Percentiles rank a stretch among this genome's conserved stretches.
Evolutionary conservation across 495 filamentous ascomycete species (phyloP).

Genomic region (Neurospora tetraspora): DNA sequence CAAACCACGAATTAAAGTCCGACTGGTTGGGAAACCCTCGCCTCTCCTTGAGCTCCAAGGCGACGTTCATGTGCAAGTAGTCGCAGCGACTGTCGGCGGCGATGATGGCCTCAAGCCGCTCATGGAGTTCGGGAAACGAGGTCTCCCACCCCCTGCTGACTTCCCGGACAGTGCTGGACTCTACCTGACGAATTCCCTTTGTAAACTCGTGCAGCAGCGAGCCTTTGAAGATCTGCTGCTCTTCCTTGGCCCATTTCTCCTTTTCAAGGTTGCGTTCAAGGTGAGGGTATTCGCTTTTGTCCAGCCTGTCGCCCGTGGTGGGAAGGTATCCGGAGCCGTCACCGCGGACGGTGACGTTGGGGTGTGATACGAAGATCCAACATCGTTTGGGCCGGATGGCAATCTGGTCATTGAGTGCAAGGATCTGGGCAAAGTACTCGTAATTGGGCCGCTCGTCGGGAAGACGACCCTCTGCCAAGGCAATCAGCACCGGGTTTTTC

Average conservation of each 20-base stretch:
- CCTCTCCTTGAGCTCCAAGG: conserved; percentile 35
- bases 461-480: conserved; percentile 36
- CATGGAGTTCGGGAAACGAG: conserved; percentile 33
- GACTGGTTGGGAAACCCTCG: conserved; percentile 36
- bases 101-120: conserved; percentile 27
- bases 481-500: conserved; percentile 40
- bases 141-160: conserved; percentile 30
- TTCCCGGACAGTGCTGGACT: conserved; percentile 32
- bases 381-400: conserved; percentile 32
- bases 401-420: conserved; percentile 29
- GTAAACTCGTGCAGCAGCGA: conserved; percentile 40
- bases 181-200: conserved; percentile 28
- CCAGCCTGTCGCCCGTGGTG: conserved; percentile 24
- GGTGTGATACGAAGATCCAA: conserved; percentile 37
- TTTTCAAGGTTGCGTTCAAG: conserved; percentile 32
- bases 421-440: conserved; percentile 37
- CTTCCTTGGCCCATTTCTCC: conserved; percentile 25
- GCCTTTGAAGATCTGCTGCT: conserved; percentile 22
- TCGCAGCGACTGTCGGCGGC: conserved; percentile 34
- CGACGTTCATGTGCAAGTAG: conserved; percentile 42
- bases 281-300: conserved; percentile 35
- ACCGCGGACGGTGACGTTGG: conserved; percentile 27
- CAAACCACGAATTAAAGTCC: conserved; percentile 38
- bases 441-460: conserved; percentile 40
- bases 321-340: conserved; percentile 21